phyloP scores from a whole-genome alignment of 1,284 basidiomycete species.

The Taiwanofungus camphoratus region DNA sequence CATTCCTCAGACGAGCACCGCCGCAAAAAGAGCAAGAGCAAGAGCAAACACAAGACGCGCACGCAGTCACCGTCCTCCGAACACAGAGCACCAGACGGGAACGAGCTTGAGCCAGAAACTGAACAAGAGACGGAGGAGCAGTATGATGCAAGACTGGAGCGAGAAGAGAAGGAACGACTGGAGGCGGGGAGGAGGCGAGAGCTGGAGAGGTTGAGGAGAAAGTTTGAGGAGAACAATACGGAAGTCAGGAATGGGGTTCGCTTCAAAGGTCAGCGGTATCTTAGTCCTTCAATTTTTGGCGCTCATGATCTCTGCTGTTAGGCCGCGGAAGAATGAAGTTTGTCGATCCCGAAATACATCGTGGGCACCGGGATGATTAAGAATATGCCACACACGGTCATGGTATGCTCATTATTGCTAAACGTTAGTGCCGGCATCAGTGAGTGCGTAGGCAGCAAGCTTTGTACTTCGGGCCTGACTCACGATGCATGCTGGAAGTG shows the following conservation, averaged over 20 bases:
- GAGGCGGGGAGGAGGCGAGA: constrained; percentile 42
- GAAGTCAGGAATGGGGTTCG: constrained; percentile 42
- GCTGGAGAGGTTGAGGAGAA: constrained; percentile 43
- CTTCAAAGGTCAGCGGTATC: constrained; percentile 50
- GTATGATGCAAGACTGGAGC: constrained; percentile 65
- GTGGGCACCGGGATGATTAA: constrained; percentile 13
- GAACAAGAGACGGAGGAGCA: constrained; percentile 54
- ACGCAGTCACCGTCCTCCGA: constrained; percentile 15
- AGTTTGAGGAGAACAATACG: constrained; percentile 31
- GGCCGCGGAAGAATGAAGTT: constrained; percentile 66
- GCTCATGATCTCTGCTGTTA: constrained; percentile 17
- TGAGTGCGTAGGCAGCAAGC: too few species aligned
- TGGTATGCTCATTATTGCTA: too few species aligned
- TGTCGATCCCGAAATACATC: constrained; percentile 49
- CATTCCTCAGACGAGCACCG: constrained; percentile 22
- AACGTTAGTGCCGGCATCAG: too few species aligned
- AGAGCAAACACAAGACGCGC: constrained; percentile 18
- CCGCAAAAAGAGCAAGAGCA: constrained; percentile 24
- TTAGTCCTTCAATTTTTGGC: background rate
- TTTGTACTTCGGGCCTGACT: too few species aligned
- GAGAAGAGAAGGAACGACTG: constrained; percentile 61
- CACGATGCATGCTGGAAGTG: too few species aligned
- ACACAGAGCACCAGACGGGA: constrained; percentile 4
- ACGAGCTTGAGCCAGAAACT: constrained; percentile 31
- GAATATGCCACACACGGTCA: too few species aligned